Evolutionary conservation across 2,329 filamentous ascomycete species (phyloP).

Genomic region (Fusarium brachygibbosum): DNA sequence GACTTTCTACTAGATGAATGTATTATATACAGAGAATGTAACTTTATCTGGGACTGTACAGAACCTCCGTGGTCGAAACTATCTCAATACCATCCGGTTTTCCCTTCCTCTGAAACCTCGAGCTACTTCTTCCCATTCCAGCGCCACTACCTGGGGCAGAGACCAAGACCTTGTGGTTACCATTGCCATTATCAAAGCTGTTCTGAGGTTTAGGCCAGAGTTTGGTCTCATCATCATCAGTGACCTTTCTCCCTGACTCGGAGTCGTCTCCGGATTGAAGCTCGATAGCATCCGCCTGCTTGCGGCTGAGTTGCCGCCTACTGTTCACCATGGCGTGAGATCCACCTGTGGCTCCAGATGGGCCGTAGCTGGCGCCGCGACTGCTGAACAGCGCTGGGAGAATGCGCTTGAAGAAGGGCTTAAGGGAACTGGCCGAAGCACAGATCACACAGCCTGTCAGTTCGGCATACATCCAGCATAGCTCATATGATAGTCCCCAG

Average conservation of each 20-base stretch:
- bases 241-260: slow-evolving; percentile 29
- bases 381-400: slow-evolving; percentile 34
- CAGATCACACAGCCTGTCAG: slow-evolving; percentile 45
- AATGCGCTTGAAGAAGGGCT: slow-evolving; percentile 40
- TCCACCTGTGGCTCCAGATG: slow-evolving; percentile 16
- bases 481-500: slow-evolving; percentile 43
- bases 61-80: slow-evolving; percentile 30
- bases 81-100: slow-evolving; percentile 33
- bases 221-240: slow-evolving; percentile 38
- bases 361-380: slow-evolving; percentile 8
- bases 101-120: neutral
- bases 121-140: slow-evolving; percentile 4
- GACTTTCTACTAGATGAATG: too few species aligned
- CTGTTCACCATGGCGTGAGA: slow-evolving; percentile 28
- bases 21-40: neutral
- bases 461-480: slow-evolving; percentile 48
- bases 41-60: slow-evolving; percentile 31
- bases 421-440: slow-evolving; percentile 42
- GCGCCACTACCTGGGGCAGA: neutral
- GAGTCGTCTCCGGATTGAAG: slow-evolving; percentile 43
- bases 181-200: slow-evolving; percentile 1
- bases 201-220: slow-evolving; percentile 31
- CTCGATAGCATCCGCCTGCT: slow-evolving; percentile 40
- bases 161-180: slow-evolving; percentile 23
- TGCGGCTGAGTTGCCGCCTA: slow-evolving; percentile 37